Evolutionary conservation across 331 rosid genomes (phyloP).

Genomic region (Prunus yedoensis): DNA sequence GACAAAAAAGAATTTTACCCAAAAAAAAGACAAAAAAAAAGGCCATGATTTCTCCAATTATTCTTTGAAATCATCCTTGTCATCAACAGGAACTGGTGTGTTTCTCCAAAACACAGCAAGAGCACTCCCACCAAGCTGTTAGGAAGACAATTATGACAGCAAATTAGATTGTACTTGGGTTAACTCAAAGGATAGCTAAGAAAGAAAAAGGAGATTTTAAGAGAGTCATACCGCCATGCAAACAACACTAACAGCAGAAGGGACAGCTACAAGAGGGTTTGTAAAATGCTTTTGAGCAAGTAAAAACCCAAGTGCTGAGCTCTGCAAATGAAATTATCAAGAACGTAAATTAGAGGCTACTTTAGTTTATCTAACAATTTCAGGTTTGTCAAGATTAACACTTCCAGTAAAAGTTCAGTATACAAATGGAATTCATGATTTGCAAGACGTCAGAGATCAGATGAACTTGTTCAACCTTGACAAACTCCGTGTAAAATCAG

Average conservation of each 20-base stretch:
- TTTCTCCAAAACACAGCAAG: constrained; percentile 94
- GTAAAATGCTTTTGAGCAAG: constrained; percentile 95
- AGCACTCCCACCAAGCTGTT: constrained; percentile 93
- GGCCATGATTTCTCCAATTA: constrained; percentile 29
- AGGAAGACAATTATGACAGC: background rate
- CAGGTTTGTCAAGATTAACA: too few relatives aligned
- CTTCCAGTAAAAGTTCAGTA: too few relatives aligned
- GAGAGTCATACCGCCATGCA: constrained; percentile 82
- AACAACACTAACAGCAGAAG: constrained; percentile 94
- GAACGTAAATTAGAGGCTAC: background rate
- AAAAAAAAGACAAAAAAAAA: too few relatives aligned
- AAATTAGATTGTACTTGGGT: background rate
- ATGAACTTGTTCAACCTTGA: background rate
- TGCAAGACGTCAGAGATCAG: constrained; percentile 1
- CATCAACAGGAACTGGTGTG: constrained; percentile 69
- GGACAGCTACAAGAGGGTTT: constrained; percentile 92
- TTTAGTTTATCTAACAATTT: background rate
- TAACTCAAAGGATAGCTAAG: background rate
- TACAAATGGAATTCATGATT: background rate
- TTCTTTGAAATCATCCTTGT: constrained; percentile 91
- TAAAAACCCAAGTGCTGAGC: constrained; percentile 93
- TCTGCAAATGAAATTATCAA: constrained; percentile 38
- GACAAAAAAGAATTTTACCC: constrained; percentile 13
- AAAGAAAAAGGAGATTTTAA: constrained; percentile 3
- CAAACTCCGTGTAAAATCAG: background rate